A percentile compares a stretch with the other conserved stretches of the same genome.
Conservation (phyloP, 345 rosid species). For the Geranium rotundifolium region DNA sequence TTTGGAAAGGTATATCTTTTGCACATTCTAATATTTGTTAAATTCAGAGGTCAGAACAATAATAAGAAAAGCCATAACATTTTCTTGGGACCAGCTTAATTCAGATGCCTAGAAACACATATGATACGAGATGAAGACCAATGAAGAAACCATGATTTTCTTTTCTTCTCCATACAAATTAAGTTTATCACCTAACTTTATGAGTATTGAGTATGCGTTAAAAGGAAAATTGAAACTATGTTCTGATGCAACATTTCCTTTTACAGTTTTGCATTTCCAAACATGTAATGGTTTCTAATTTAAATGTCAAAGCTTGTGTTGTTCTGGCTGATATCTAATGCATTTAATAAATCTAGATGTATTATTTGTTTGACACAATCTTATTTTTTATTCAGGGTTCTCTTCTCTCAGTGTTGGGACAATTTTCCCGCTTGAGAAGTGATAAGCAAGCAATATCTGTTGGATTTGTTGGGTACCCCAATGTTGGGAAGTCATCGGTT, state of each 20-base stretch:
- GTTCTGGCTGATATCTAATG: neutral
- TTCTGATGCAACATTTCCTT: too few species aligned
- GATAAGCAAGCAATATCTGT: conserved; percentile 97
- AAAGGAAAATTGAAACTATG: too few species aligned
- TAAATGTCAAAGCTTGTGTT: too few species aligned
- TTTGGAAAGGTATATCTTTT: conserved; percentile 68
- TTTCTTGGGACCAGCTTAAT: too few species aligned
- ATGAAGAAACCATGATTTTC: too few species aligned
- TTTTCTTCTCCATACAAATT: too few species aligned
- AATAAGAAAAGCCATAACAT: neutral
- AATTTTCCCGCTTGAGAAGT: conserved; percentile 76
- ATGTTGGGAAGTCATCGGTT: conserved; percentile 94
- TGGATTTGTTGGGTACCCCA: conserved; percentile 94
- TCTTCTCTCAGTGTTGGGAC: conserved; percentile 78
- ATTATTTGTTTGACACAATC: conserved; percentile 2
- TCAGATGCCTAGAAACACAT: neutral
- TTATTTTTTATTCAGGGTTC: conserved; percentile 48
- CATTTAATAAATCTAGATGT: neutral
- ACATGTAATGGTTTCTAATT: too few species aligned
- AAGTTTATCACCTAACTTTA: neutral
- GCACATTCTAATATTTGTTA: neutral
- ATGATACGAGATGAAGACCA: neutral
- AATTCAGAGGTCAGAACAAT: neutral
- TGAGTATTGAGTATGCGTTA: neutral
- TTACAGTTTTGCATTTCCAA: too few species aligned